Evolutionary conservation across 169 alveolate genomes (phyloP).

Genomic region (Fabrea salina): DNA sequence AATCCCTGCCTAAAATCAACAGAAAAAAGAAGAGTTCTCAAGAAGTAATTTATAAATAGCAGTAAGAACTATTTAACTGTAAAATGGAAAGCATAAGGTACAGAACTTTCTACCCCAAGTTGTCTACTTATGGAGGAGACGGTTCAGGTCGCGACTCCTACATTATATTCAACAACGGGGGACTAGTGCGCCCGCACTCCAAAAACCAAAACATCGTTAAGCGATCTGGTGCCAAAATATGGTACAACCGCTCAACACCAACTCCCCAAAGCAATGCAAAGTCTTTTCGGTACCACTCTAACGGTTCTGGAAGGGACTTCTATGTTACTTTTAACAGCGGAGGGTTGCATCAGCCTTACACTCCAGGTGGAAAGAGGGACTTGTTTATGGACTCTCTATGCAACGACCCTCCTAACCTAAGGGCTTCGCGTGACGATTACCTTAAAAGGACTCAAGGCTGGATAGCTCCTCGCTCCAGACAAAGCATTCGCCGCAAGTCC

Average conservation of each 20-base stretch:
- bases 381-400: not conserved
- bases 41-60: too few relatives aligned
- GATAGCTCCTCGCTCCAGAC: not conserved
- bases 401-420: not conserved
- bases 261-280: not conserved
- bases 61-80: too few relatives aligned
- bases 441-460: not conserved
- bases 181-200: not conserved
- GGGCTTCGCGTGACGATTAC: not conserved
- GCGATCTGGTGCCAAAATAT: not conserved
- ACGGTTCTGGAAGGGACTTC: conserved; percentile 33
- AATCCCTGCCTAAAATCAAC: too few relatives aligned
- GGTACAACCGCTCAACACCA: not conserved
- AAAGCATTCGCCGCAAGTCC: not conserved
- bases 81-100: too few relatives aligned
- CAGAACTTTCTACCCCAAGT: conserved; percentile 20
- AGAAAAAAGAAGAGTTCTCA: too few relatives aligned
- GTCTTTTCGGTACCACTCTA: conserved; percentile 1
- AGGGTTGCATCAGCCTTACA: not conserved
- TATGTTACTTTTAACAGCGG: conserved; percentile 24
- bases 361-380: not conserved
- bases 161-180: conserved; percentile 27
- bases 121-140: not conserved
- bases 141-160: conserved; percentile 30
- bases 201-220: not conserved